Percentiles rank a stretch among this genome's conserved stretches.
phyloP scores from a whole-genome alignment of 306 rosid genomes.

The Cercis canadensis region DNA sequence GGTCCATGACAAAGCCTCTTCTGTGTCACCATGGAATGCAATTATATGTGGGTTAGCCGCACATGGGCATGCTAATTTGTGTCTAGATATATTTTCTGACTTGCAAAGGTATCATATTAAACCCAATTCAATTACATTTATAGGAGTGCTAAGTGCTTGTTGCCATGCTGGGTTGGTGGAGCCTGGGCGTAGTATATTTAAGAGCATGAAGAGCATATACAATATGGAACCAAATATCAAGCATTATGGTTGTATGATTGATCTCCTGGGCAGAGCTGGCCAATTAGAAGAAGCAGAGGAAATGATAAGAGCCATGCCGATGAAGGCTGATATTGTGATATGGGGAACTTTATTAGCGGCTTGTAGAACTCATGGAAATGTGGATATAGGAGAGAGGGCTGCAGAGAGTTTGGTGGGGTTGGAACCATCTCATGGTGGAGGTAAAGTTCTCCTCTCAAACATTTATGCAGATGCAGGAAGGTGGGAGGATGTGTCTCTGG shows the following conservation, averaged over 20 bases:
- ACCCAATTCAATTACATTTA: constrained; percentile 79
- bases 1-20: constrained; percentile 50
- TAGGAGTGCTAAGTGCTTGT: constrained; percentile 88
- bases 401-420: constrained; percentile 63
- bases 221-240: constrained; percentile 78
- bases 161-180: constrained; percentile 87
- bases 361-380: constrained; percentile 76
- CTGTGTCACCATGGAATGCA: constrained; percentile 93
- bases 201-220: constrained; percentile 70
- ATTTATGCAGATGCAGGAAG: constrained; percentile 81
- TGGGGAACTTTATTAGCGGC: constrained; percentile 96
- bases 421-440: constrained; percentile 82
- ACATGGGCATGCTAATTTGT: constrained; percentile 74
- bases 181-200: constrained; percentile 69
- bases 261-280: constrained; percentile 94
- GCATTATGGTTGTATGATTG: constrained; percentile 95
- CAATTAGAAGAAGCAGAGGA: constrained; percentile 79
- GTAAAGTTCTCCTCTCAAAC: constrained; percentile 80
- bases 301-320: constrained; percentile 72
- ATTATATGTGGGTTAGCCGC: constrained; percentile 84
- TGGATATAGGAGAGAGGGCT: constrained; percentile 83
- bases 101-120: constrained; percentile 60
- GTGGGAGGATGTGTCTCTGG: constrained; percentile 81
- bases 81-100: constrained; percentile 72
- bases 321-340: constrained; percentile 78